A percentile compares a stretch with the other conserved stretches of the same genome.
Conservation (phyloP, 129 eudicot genomes). For the Artemisia annua region DNA sequence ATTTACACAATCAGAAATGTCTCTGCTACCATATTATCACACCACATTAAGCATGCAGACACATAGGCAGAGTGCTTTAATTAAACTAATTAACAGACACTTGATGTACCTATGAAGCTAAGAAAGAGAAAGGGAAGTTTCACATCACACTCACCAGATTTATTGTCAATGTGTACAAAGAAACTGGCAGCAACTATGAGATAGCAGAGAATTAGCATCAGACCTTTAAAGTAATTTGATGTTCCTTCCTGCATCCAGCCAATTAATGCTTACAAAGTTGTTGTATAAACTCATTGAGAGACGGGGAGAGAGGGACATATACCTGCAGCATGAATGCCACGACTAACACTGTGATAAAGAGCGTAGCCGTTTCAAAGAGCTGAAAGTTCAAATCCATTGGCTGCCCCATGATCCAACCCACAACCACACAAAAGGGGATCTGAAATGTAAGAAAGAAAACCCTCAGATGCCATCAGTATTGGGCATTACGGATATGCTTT, state of each 20-base stretch:
- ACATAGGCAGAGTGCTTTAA: background rate
- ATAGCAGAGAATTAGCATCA: constrained; percentile 19
- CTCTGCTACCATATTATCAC: background rate
- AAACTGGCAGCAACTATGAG: constrained; percentile 14
- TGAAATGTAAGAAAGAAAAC: background rate
- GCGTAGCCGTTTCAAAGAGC: constrained; percentile 86
- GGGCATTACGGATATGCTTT: background rate
- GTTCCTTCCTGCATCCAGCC: constrained; percentile 10
- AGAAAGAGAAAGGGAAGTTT: background rate
- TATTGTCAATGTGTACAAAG: constrained; percentile 5
- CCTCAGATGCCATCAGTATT: background rate
- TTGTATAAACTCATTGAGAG: background rate
- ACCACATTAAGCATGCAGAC: background rate
- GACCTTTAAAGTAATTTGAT: constrained; percentile 10
- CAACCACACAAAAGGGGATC: constrained; percentile 63
- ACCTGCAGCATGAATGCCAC: constrained; percentile 96
- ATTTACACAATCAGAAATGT: background rate
- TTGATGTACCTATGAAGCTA: background rate
- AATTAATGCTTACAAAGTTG: background rate
- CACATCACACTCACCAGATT: constrained; percentile 11
- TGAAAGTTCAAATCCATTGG: constrained; percentile 86
- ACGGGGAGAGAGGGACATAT: constrained; percentile 20
- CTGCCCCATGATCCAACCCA: constrained; percentile 85
- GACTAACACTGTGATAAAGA: constrained; percentile 78
- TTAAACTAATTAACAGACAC: background rate